Evolutionary conservation across 805 yeast species (phyloP).

Genomic region (Ogataea nitratoaversa): DNA sequence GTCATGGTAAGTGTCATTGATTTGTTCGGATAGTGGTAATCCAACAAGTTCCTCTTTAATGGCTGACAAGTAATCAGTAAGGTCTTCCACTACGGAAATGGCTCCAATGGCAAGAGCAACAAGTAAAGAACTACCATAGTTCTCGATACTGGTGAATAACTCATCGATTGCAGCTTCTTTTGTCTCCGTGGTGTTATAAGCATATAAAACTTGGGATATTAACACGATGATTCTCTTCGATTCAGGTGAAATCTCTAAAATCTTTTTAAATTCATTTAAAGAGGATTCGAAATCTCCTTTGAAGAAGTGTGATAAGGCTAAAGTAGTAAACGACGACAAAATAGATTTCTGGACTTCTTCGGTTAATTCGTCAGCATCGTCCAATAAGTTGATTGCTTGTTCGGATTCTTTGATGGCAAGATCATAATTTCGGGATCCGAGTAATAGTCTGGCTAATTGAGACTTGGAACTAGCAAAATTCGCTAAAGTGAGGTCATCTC

Average conservation of each 20-base stretch:
- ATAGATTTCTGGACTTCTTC: constrained; percentile 30
- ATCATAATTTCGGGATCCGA: constrained; percentile 56
- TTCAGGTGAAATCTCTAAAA: constrained; percentile 54
- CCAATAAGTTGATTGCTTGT: constrained; percentile 46
- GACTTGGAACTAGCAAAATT: constrained; percentile 59
- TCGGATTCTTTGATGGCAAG: constrained; percentile 60
- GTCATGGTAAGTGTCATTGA: constrained; percentile 46
- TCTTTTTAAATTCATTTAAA: constrained; percentile 58
- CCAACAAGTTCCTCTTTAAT: constrained; percentile 63
- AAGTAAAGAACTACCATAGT: constrained; percentile 59
- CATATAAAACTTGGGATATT: constrained; percentile 75
- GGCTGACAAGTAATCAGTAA: constrained; percentile 51
- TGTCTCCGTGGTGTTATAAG: constrained; percentile 70
- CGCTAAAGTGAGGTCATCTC: constrained; percentile 32
- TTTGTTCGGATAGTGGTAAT: constrained; percentile 40
- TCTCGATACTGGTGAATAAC: constrained; percentile 59
- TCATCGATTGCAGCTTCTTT: constrained; percentile 83
- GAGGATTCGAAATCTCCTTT: constrained; percentile 58
- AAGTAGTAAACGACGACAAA: constrained; percentile 60
- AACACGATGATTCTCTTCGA: constrained; percentile 66
- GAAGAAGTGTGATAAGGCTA: constrained; percentile 73
- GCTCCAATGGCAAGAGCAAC: constrained; percentile 78
- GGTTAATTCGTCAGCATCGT: constrained; percentile 34
- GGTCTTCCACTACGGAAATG: constrained; percentile 60
- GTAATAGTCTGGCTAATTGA: constrained; percentile 65